These are phyloP conservation scores for Wickerhamiella azyma DNA, from an alignment of 805 yeast species.

Conservation along the genomic window DNA sequence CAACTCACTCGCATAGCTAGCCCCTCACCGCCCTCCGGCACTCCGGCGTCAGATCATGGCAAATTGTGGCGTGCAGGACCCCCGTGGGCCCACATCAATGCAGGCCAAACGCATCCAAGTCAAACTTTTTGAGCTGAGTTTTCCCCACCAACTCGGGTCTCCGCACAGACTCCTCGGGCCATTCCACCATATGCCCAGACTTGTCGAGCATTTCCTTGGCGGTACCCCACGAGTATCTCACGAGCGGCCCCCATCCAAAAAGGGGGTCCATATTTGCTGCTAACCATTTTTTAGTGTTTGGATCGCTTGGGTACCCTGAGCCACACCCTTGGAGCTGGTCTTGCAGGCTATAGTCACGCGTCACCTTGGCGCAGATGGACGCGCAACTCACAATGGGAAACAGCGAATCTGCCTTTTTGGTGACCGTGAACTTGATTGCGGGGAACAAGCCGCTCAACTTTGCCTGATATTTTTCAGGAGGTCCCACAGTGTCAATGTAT, in stretches of 20 bases:
- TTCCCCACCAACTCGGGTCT: not conserved
- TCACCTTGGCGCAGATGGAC: conserved; percentile 89
- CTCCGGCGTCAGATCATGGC: not conserved
- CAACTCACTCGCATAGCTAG: no score
- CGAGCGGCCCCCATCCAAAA: conserved; percentile 73
- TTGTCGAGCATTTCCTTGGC: conserved; percentile 56
- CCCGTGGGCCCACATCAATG: not conserved
- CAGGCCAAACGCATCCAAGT: not conserved
- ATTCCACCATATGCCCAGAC: conserved; percentile 42
- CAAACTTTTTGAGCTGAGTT: not conserved
- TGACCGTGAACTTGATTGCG: conserved; percentile 53
- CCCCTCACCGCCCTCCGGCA: no score
- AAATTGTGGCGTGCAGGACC: not conserved
- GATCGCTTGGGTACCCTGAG: conserved; percentile 92
- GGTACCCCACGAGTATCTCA: conserved; percentile 91
- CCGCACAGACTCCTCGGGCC: conserved; percentile 35
- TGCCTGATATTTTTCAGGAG: conserved; percentile 70
- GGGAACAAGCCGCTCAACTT: conserved; percentile 66
- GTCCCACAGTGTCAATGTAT: conserved; percentile 94
- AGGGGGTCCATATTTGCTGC: conserved; percentile 46
- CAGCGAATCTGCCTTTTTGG: conserved; percentile 88
- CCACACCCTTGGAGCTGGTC: conserved; percentile 41
- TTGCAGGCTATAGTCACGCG: conserved; percentile 57
- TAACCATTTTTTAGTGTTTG: conserved; percentile 72
- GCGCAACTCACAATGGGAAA: conserved; percentile 92